A percentile compares a stretch with the other conserved stretches of the same genome.
Evolutionary conservation across 768 basidiomycete genomes (phyloP).

Genomic region (Paxillus involutus): DNA sequence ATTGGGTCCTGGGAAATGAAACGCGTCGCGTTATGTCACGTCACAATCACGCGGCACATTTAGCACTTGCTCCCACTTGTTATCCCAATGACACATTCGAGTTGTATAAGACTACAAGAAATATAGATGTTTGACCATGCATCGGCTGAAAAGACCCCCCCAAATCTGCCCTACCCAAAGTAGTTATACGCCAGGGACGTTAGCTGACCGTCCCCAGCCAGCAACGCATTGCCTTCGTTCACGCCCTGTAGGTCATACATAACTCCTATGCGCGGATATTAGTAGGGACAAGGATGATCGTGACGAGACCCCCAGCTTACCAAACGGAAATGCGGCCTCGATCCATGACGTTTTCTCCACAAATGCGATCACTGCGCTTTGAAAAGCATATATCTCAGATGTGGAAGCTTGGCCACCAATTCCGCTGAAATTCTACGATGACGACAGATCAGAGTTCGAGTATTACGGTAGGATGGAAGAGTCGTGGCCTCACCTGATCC

Average conservation of each 20-base stretch:
- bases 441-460: not conserved
- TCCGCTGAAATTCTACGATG: slow-evolving; percentile 52
- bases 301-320: slow-evolving; percentile 37
- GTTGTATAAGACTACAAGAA: no score
- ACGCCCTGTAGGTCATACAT: slow-evolving; percentile 44
- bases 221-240: slow-evolving; percentile 27
- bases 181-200: no score
- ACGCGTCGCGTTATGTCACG: slow-evolving; percentile 34
- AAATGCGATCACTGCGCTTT: slow-evolving; percentile 41
- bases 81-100: no score
- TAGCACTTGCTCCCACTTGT: not conserved
- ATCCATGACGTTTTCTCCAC: slow-evolving; percentile 44
- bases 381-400: slow-evolving; percentile 49
- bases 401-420: slow-evolving; percentile 38
- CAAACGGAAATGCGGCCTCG: slow-evolving; percentile 56
- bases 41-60: slow-evolving; percentile 13
- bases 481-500: slow-evolving; percentile 46
- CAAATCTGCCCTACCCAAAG: no score
- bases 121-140: no score
- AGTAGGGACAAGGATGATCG: not conserved
- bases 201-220: no score
- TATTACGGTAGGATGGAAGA: not conserved
- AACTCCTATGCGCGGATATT: slow-evolving; percentile 37
- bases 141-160: no score
- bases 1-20: slow-evolving; percentile 1